Evolutionary conservation across 2,329 filamentous ascomycete species (phyloP).

Genomic region (Fusarium liriodendri): DNA sequence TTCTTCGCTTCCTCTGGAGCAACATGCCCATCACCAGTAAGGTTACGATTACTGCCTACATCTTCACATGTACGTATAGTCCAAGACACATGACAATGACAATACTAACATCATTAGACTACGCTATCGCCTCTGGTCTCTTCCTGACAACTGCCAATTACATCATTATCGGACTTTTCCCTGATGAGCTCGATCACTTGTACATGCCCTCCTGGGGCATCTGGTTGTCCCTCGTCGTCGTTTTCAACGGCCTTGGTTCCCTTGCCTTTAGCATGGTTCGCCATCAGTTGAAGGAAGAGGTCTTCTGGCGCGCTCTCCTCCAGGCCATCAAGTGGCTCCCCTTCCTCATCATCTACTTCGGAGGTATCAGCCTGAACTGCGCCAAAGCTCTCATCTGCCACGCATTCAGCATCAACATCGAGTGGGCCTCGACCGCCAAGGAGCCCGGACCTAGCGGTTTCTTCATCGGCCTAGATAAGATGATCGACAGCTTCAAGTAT

Average conservation of each 20-base stretch:
- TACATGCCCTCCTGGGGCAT: slow-evolving; percentile 75
- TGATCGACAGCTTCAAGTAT: slow-evolving; percentile 60
- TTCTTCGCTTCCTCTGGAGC: slow-evolving; percentile 41
- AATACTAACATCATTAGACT: slow-evolving; percentile 53
- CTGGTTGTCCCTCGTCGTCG: slow-evolving; percentile 59
- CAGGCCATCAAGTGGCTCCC: slow-evolving; percentile 42
- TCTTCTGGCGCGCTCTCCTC: slow-evolving; percentile 41
- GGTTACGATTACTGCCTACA: slow-evolving; percentile 76
- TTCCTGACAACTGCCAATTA: slow-evolving; percentile 76
- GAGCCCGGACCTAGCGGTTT: slow-evolving; percentile 43
- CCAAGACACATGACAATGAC: fast-evolving
- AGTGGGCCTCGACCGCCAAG: slow-evolving; percentile 45
- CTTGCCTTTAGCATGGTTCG: slow-evolving; percentile 41
- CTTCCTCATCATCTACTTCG: slow-evolving; percentile 45
- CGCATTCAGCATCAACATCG: slow-evolving; percentile 42
- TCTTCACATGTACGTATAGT: slow-evolving; percentile 63
- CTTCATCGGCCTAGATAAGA: slow-evolving; percentile 50
- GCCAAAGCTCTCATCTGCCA: slow-evolving; percentile 44
- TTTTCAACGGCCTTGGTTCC: slow-evolving; percentile 40
- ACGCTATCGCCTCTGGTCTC: slow-evolving; percentile 76
- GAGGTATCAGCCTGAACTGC: slow-evolving; percentile 44
- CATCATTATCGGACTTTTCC: slow-evolving; percentile 76
- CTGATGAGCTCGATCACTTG: slow-evolving; percentile 73
- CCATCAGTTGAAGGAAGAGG: slow-evolving; percentile 39
- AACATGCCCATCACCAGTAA: slow-evolving; percentile 72